Conservation (phyloP, 2,329 filamentous ascomycete species). For the Chalaropsis ovoidea region DNA sequence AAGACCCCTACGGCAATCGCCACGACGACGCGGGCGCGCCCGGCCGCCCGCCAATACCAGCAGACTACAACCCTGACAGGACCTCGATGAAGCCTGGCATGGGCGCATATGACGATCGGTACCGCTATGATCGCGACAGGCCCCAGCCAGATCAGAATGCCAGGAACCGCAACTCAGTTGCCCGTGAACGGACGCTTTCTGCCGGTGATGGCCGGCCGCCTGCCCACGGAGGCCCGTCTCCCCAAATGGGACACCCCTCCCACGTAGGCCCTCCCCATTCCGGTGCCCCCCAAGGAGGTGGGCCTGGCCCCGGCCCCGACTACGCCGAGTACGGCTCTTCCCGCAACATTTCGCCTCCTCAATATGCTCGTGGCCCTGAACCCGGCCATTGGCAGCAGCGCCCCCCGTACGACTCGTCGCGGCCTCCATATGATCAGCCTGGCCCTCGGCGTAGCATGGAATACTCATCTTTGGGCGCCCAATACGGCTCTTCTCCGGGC, state of each 20-base stretch:
- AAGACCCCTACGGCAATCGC: constrained; percentile 41
- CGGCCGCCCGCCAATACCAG: constrained; percentile 31
- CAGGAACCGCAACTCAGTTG: constrained; percentile 7
- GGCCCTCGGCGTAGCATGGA: constrained; percentile 28
- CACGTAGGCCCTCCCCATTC: not conserved
- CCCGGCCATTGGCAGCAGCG: constrained; percentile 20
- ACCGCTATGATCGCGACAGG: constrained; percentile 35
- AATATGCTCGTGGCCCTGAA: constrained; percentile 22
- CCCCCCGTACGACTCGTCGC: constrained; percentile 35
- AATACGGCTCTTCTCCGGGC: constrained; percentile 32
- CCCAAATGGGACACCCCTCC: not conserved
- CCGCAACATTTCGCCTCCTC: constrained; percentile 16
- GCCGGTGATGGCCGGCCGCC: constrained; percentile 12
- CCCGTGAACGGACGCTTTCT: constrained; percentile 19
- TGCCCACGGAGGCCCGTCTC: constrained; percentile 12
- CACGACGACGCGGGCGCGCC: constrained; percentile 35
- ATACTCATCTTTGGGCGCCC: constrained; percentile 31
- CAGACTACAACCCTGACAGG: constrained; percentile 47
- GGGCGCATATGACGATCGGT: constrained; percentile 45
- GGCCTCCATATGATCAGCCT: constrained; percentile 38
- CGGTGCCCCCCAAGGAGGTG: not conserved
- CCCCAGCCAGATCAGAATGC: constrained; percentile 17
- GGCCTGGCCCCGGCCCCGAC: not conserved
- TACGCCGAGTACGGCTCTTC: constrained; percentile 22
- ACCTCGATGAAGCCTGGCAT: constrained; percentile 34